Base-by-base conservation (phyloP, 495 filamentous ascomycete species). In the Geoglossum glabrum region DNA sequence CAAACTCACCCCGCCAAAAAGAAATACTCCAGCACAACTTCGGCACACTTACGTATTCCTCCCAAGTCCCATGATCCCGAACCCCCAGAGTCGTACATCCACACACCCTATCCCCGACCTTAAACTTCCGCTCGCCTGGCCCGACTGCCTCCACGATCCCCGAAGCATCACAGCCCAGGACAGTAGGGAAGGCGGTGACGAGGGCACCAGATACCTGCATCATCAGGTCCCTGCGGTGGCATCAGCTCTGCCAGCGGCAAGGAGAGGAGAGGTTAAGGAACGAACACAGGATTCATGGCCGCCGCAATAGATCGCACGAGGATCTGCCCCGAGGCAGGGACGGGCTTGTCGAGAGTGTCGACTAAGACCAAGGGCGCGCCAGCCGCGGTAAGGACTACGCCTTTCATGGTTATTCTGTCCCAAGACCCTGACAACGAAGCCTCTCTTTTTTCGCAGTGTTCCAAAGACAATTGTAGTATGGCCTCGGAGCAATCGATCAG, bases 1-100 rank as follows among this genome's bases (percentile, higher is more conserved):
- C 49, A 4, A 25, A 8, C 31, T 3, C 30, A 0, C 9, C 25
- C 11, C 15, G 3, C 3, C 23, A 25, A 55, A 40, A 43, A 31
- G 15, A 54, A 21, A 57, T 13, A 34, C n/a, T n/a, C n/a, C n/a
- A n/a, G n/a, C n/a, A n/a, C n/a, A n/a, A n/a, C n/a, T n/a, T n/a
- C n/a, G n/a, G n/a, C n/a, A 21, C 23, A 55, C 40, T 17, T 56
- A 63, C 61, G 54, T 64, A 70, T 66, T 75, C 73, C 57, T 74
- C 73, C 56, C 72, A 75, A 11, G 73, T 67, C 11, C 64, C 66
- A 55, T 68, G 67, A 4, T 65, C 63, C 33, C 65, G 66, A 9
- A 56, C 54, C 10, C 73, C 73, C 1, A 76, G 57, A 19, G 68
- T 67, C 13, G 66, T 69, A 59, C 72, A 75, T 5, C 72, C 72